These are phyloP conservation scores for Ophiostoma novo-ulmi DNA, from an alignment of 2,329 filamentous ascomycete species.

Conservation along the genomic window DNA sequence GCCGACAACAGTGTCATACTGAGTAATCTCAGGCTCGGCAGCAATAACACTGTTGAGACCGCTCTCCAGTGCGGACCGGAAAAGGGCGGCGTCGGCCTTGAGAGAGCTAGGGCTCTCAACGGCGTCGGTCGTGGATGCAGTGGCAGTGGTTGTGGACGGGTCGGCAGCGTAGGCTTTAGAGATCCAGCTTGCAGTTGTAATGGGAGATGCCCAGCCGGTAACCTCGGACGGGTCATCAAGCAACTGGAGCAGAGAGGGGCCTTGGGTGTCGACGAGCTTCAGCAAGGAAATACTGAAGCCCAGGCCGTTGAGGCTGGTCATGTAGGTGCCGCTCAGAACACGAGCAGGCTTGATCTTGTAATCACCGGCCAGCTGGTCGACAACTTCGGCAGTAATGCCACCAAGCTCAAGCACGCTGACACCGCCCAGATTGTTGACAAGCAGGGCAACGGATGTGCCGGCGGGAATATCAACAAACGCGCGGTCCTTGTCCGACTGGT, in stretches of 20 bases:
- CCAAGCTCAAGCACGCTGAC: constrained; percentile 68
- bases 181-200: constrained; percentile 60
- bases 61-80: constrained; percentile 49
- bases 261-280: constrained; percentile 55
- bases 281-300: constrained; percentile 70
- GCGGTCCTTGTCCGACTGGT: constrained; percentile 61
- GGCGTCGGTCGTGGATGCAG: constrained; percentile 43
- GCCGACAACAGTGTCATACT: constrained; percentile 75
- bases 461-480: constrained; percentile 62
- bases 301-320: constrained; percentile 72
- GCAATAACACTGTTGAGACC: constrained; percentile 59
- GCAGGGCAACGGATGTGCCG: constrained; percentile 59
- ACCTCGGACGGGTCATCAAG: constrained; percentile 66
- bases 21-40: constrained; percentile 66
- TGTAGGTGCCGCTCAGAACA: constrained; percentile 65
- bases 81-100: constrained; percentile 47
- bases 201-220: constrained; percentile 63
- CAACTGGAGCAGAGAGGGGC: constrained; percentile 61
- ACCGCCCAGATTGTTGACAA: constrained; percentile 75
- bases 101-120: constrained; percentile 43
- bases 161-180: constrained; percentile 38
- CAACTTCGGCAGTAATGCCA: constrained; percentile 65
- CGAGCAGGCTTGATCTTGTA: constrained; percentile 60
- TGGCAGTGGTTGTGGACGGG: constrained; percentile 46
- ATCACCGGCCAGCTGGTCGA: constrained; percentile 53